A percentile compares a stretch with the other conserved stretches of the same genome.
Conservation (phyloP, 2,329 filamentous ascomycete genomes). For the Hirsutella minnesotensis region DNA sequence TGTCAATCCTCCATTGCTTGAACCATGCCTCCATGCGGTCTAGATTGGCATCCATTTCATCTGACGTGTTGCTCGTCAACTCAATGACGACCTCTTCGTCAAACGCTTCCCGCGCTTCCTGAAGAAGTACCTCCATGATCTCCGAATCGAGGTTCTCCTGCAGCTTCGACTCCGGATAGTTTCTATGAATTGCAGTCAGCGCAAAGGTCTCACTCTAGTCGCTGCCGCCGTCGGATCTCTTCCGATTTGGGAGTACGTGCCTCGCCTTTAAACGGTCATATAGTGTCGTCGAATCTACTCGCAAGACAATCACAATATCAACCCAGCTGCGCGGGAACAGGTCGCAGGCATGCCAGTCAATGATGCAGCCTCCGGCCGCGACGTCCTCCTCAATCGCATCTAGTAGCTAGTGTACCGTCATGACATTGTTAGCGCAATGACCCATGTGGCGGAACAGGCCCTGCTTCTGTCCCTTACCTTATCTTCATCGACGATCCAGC, state of each 20-base stretch:
- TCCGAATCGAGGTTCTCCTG: constrained; percentile 95
- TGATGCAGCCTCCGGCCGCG: constrained; percentile 68
- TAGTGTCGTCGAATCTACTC: constrained; percentile 66
- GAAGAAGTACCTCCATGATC: constrained; percentile 89
- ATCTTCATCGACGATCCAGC: constrained; percentile 93
- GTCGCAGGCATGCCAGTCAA: constrained; percentile 98
- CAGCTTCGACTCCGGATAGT: constrained; percentile 76
- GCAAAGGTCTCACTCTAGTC: too few species aligned
- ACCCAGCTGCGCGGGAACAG: constrained; percentile 89
- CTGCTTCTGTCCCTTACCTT: constrained; percentile 54
- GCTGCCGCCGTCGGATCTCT: too few species aligned
- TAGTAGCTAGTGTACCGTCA: constrained; percentile 45
- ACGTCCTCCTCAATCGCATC: constrained; percentile 81
- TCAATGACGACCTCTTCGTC: constrained; percentile 82
- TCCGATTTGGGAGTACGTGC: constrained; percentile 27
- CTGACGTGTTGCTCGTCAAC: constrained; percentile 65
- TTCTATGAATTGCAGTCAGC: constrained; percentile 29
- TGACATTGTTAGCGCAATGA: neutral
- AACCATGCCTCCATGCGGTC: constrained; percentile 77
- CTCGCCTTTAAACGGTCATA: constrained; percentile 74
- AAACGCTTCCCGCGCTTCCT: constrained; percentile 82
- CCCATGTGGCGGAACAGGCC: neutral
- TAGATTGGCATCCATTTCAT: constrained; percentile 82
- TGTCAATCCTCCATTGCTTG: constrained; percentile 55
- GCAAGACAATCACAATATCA: constrained; percentile 84